phyloP scores from a whole-genome alignment of 805 yeast genomes.

The Pichia eremophila region DNA sequence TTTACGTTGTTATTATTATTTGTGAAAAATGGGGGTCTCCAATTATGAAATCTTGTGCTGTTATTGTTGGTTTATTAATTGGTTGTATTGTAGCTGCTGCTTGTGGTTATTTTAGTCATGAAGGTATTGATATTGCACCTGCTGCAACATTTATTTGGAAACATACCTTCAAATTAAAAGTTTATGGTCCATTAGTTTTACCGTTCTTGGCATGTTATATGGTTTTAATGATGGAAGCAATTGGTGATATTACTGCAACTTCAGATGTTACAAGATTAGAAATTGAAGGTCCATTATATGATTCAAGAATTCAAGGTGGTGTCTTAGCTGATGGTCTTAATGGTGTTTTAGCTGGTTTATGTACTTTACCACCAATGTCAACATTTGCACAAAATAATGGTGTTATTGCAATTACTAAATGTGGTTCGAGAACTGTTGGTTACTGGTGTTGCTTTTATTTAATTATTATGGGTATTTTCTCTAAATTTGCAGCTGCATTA shows the following conservation, averaged over 20 bases:
- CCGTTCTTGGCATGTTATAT: constrained; percentile 80
- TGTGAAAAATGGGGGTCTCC: constrained; percentile 90
- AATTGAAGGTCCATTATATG: constrained; percentile 74
- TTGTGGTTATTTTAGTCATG: constrained; percentile 63
- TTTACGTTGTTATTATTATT: constrained; percentile 60
- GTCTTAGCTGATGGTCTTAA: constrained; percentile 81
- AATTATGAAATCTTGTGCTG: constrained; percentile 90
- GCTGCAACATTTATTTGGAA: constrained; percentile 83
- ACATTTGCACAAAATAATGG: constrained; percentile 95
- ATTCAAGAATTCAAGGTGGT: constrained; percentile 88
- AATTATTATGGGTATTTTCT: constrained; percentile 76
- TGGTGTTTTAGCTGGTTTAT: constrained; percentile 61
- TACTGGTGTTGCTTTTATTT: constrained; percentile 51
- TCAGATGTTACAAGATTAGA: constrained; percentile 82
- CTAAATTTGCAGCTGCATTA: constrained; percentile 84
- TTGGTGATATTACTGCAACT: constrained; percentile 92
- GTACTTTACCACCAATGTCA: constrained; percentile 83
- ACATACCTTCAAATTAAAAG: constrained; percentile 63
- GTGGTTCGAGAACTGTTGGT: constrained; percentile 75
- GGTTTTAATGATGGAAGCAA: constrained; percentile 83
- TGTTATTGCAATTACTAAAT: constrained; percentile 84
- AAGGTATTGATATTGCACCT: constrained; percentile 59
- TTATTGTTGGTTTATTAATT: constrained; percentile 69
- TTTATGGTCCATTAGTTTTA: constrained; percentile 79
- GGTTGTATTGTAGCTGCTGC: constrained; percentile 94